Evolutionary conservation across 176 grass and related monocot species (phyloP).

Genomic region (Aechmea fasciata): DNA sequence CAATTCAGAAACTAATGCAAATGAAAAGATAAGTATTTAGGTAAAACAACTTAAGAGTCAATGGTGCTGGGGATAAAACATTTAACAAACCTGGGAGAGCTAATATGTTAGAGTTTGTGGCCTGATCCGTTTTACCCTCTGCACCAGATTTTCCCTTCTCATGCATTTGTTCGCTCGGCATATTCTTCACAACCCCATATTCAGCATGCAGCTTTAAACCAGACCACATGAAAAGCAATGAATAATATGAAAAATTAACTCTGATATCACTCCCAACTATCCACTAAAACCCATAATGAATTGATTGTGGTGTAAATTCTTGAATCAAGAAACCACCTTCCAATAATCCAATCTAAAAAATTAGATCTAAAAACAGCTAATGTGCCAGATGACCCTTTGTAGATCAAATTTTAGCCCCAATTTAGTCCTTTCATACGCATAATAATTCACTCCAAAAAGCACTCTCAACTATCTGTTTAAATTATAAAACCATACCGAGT

Average conservation of each 20-base stretch:
- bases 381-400: no score
- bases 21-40: neutral
- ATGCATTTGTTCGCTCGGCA: constrained; percentile 34
- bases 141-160: constrained; percentile 9
- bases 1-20: neutral
- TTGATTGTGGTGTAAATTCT: neutral
- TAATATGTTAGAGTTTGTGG: constrained; percentile 23
- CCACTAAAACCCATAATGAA: no score
- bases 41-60: no score
- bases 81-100: constrained; percentile 42
- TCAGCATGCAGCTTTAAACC: constrained; percentile 51
- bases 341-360: neutral
- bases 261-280: no score
- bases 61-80: constrained; percentile 3
- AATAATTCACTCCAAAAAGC: neutral
- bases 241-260: neutral
- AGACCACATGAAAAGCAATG: neutral
- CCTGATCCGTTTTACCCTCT: constrained; percentile 29
- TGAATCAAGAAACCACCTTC: constrained; percentile 10
- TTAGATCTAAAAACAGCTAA: no score
- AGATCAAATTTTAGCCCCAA: neutral
- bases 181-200: constrained; percentile 54
- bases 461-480: no score
- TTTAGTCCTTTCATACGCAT: neutral
- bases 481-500: no score